phyloP scores from a whole-genome alignment of 1,284 basidiomycete species.

The Ganoderma sinense region DNA sequence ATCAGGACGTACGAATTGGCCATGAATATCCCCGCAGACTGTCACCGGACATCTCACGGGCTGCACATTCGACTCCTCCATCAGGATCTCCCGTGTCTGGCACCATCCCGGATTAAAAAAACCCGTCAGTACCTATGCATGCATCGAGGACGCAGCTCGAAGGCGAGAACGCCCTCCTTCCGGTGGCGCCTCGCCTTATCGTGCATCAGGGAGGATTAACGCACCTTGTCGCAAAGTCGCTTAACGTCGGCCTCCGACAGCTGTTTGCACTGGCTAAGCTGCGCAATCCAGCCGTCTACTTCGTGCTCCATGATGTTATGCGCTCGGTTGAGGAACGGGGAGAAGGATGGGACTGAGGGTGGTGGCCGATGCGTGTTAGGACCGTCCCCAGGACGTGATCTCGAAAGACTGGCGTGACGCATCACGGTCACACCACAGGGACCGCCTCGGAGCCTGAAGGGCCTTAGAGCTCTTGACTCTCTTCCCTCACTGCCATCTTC shows the following conservation, averaged over 20 bases:
- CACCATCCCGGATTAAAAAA: constrained; percentile 25
- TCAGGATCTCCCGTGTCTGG: constrained; percentile 95
- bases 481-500: constrained; percentile 17
- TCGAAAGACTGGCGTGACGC: constrained; percentile 19
- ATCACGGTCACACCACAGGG: constrained; percentile 26
- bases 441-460: constrained; percentile 22
- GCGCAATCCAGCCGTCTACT: constrained; percentile 95
- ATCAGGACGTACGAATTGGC: constrained; percentile 91
- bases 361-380: constrained; percentile 38
- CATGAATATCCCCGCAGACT: constrained; percentile 98
- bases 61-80: constrained; percentile 98
- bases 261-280: constrained; percentile 98
- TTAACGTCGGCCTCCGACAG: constrained; percentile 96
- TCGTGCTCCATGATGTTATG: constrained; percentile 73
- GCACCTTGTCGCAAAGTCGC: constrained; percentile 97
- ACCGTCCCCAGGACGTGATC: constrained; percentile 24
- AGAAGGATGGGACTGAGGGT: constrained; percentile 28
- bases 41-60: constrained; percentile 98
- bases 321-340: constrained; percentile 18
- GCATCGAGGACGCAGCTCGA: constrained; percentile 23
- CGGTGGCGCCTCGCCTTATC: constrained; percentile 41
- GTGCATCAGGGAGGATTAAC: constrained; percentile 43
- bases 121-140: constrained; percentile 27
- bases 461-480: constrained; percentile 23
- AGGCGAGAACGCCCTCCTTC: constrained; percentile 13